Conservation (phyloP, 371 early-diverging fungal genomes). For the Mortierella sp. region DNA sequence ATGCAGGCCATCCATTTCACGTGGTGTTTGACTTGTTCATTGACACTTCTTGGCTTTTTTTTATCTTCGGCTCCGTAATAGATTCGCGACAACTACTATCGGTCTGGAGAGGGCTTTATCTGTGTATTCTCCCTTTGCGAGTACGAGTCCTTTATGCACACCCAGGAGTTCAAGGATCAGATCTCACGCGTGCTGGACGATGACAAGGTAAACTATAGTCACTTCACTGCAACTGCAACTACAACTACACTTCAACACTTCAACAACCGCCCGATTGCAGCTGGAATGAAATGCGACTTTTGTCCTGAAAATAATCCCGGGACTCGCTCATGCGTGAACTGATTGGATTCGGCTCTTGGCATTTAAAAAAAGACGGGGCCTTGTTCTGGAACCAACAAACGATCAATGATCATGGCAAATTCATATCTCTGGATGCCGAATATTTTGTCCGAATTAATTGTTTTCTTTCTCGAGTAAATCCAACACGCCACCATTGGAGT, state of each 20-base stretch:
- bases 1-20: background rate
- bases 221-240: background rate
- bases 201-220: constrained; percentile 68
- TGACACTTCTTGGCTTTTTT: background rate
- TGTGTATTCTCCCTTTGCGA: constrained; percentile 91
- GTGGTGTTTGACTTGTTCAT: background rate
- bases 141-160: constrained; percentile 84
- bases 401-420: background rate
- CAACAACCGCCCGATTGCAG: background rate
- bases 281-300: background rate
- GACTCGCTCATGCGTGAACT: background rate
- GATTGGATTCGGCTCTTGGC: background rate
- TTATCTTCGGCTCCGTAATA: constrained; percentile 26
- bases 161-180: constrained; percentile 91
- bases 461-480: background rate
- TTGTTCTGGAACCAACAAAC: background rate
- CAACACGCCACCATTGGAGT: background rate
- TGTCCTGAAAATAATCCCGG: background rate
- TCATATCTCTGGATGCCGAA: constrained; percentile 1
- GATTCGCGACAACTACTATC: constrained; percentile 95
- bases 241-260: background rate
- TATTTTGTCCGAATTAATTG: constrained; percentile 3
- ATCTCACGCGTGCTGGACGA: constrained; percentile 90
- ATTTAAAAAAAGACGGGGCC: background rate
- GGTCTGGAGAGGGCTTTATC: constrained; percentile 92